phyloP scores from a whole-genome alignment of 2,329 filamentous ascomycete species.

The Fusarium sulawesiense region DNA sequence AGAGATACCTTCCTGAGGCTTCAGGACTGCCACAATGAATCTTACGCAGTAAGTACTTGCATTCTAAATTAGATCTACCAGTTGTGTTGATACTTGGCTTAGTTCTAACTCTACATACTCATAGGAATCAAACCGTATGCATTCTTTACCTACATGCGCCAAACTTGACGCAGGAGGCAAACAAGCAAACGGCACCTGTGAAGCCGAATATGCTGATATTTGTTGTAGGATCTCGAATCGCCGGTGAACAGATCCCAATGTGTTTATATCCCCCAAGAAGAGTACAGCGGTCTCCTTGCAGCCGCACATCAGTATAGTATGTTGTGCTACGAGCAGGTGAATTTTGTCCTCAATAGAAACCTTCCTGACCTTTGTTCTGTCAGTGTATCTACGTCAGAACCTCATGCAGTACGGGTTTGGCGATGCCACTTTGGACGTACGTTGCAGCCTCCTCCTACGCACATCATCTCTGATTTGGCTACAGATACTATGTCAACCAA shows the following conservation, averaged over 20 bases:
- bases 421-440: slow-evolving; percentile 59
- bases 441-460: slow-evolving; percentile 30
- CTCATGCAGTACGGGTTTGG: slow-evolving; percentile 62
- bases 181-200: neutral
- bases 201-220: slow-evolving; percentile 2
- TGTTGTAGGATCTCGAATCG: slow-evolving; percentile 8
- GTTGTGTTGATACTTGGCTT: neutral
- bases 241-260: slow-evolving; percentile 35
- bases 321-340: slow-evolving; percentile 11
- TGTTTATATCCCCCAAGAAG: slow-evolving; percentile 67
- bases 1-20: neutral
- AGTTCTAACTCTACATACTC: neutral
- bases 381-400: slow-evolving; percentile 52
- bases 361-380: slow-evolving; percentile 1
- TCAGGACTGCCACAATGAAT: slow-evolving; percentile 16
- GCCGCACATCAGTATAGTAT: slow-evolving; percentile 66
- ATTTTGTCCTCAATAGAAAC: neutral
- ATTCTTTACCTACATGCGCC: neutral
- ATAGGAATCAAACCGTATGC: slow-evolving; percentile 28
- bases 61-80: neutral
- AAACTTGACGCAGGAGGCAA: neutral
- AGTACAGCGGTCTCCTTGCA: slow-evolving; percentile 70
- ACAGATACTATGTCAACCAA: slow-evolving; percentile 26
- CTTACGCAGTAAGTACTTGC: slow-evolving; percentile 18
- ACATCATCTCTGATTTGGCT: slow-evolving; percentile 2